Conservation (phyloP, 495 filamentous ascomycete genomes). For the Cercophora sp. region DNA sequence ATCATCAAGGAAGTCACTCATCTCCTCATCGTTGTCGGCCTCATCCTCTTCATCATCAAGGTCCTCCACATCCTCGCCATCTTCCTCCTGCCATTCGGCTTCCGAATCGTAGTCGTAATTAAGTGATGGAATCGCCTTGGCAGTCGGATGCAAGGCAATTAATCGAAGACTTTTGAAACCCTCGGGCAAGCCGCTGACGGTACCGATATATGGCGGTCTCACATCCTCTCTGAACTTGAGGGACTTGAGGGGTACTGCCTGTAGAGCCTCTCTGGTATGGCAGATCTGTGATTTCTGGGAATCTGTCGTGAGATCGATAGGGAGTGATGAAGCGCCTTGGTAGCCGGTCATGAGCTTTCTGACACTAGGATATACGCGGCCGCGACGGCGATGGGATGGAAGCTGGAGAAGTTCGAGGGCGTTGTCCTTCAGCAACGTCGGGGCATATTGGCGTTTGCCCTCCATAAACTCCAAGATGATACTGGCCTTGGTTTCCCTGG, state of each 20-base stretch:
- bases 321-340: conserved; percentile 13
- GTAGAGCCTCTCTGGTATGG: conserved; percentile 50
- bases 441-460: conserved; percentile 30
- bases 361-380: conserved; percentile 51
- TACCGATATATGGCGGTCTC: conserved; percentile 85
- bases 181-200: conserved; percentile 60
- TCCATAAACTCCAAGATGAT: conserved; percentile 44
- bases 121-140: conserved; percentile 58
- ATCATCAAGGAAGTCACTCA: conserved; percentile 75
- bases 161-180: conserved; percentile 40
- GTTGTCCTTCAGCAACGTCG: conserved; percentile 35
- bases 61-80: conserved; percentile 53
- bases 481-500: conserved; percentile 47
- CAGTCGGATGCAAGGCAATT: conserved; percentile 68
- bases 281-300: conserved; percentile 44
- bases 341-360: conserved; percentile 59
- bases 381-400: conserved; percentile 50
- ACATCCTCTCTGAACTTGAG: conserved; percentile 84
- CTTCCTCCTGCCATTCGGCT: conserved; percentile 69
- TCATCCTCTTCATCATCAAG: conserved; percentile 68
- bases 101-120: conserved; percentile 97
- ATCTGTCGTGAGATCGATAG: conserved; percentile 35
- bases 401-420: conserved; percentile 58
- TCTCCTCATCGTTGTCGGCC: conserved; percentile 58
- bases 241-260: conserved; percentile 66